phyloP scores from a whole-genome alignment of 768 basidiomycete species.

The Naganishia antarctica region DNA sequence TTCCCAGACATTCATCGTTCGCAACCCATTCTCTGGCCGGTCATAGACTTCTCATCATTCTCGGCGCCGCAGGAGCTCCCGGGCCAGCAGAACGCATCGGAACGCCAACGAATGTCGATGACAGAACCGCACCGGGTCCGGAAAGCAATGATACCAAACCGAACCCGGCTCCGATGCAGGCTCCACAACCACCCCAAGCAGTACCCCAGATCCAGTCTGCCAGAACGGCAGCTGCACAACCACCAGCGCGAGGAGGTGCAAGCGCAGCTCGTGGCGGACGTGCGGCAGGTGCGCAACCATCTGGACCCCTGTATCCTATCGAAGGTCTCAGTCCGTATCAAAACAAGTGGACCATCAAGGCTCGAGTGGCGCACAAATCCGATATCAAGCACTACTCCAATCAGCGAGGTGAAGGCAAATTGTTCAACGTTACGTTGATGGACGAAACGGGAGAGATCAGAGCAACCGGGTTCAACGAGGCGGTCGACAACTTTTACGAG shows the following conservation, averaged over 20 bases:
- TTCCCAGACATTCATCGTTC: no score
- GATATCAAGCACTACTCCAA: constrained; percentile 90
- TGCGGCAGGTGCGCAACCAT: constrained; percentile 31
- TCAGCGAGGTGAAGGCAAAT: constrained; percentile 81
- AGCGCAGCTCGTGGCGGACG: constrained; percentile 29
- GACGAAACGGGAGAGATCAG: constrained; percentile 83
- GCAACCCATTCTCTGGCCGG: no score
- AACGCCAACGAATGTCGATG: constrained; percentile 10
- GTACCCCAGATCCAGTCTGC: constrained; percentile 29
- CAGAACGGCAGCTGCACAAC: constrained; percentile 16
- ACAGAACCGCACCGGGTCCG: background rate
- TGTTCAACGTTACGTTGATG: constrained; percentile 89
- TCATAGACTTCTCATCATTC: constrained; percentile 15
- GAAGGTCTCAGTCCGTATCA: constrained; percentile 93
- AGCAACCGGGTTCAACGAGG: constrained; percentile 83
- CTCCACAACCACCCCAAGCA: constrained; percentile 25
- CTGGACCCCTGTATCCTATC: constrained; percentile 66
- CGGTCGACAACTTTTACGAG: constrained; percentile 76
- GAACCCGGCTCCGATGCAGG: constrained; percentile 9
- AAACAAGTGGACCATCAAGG: constrained; percentile 98
- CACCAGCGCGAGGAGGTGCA: constrained; percentile 31
- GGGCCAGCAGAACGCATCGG: constrained; percentile 19
- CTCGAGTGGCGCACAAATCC: constrained; percentile 79
- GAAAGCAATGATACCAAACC: constrained; percentile 16
- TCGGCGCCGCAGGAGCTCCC: constrained; percentile 5